These are phyloP conservation scores for Alternaria gaisen DNA, from an alignment of 2,329 filamentous ascomycete genomes.

Conservation along the genomic window DNA sequence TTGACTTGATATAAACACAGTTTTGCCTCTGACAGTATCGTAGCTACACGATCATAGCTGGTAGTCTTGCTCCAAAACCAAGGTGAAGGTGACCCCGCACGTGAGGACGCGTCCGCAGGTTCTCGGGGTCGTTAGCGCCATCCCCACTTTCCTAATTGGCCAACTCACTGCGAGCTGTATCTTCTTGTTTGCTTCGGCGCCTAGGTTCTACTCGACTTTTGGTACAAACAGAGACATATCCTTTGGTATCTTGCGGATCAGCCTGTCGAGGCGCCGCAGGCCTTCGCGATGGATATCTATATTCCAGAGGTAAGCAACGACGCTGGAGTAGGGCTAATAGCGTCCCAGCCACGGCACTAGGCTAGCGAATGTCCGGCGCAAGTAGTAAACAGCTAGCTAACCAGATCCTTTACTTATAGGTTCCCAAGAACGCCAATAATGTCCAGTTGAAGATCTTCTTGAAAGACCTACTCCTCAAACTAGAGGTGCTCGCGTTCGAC, in stretches of 20 bases:
- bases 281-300: constrained; percentile 35
- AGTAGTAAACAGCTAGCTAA: background rate
- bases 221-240: background rate
- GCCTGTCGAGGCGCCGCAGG: background rate
- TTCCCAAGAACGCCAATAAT: constrained; percentile 55
- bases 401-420: constrained; percentile 13
- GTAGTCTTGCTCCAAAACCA: background rate
- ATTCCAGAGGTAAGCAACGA: constrained; percentile 30
- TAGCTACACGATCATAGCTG: background rate
- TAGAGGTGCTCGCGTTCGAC: constrained; percentile 55
- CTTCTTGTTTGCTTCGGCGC: background rate
- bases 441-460: constrained; percentile 55
- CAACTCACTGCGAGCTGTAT: background rate
- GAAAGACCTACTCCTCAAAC: constrained; percentile 46
- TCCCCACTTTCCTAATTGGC: constrained; percentile 16
- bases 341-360: background rate
- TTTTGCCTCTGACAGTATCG: background rate
- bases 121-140: constrained; percentile 6
- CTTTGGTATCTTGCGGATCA: background rate
- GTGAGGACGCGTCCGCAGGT: constrained; percentile 12
- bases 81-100: constrained; percentile 14
- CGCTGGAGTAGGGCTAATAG: background rate
- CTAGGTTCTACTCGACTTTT: background rate
- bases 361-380: background rate
- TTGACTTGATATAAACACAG: background rate